Percentiles rank a stretch among this genome's conserved stretches.
Conservation (phyloP, 352 stramenopile genomes). For the Pythium phragmitis region DNA sequence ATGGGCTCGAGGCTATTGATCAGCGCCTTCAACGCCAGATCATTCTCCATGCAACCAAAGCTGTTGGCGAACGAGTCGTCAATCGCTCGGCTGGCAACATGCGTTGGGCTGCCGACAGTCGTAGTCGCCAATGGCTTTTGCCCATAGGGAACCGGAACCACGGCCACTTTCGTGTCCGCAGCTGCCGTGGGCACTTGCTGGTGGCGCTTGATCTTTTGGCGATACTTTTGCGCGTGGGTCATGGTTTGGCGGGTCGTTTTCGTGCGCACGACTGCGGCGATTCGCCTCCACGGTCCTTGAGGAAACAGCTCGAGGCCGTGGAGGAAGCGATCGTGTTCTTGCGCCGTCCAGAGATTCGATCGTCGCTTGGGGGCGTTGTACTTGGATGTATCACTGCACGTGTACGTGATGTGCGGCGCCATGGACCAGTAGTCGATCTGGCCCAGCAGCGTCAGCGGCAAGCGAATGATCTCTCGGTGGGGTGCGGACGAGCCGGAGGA, state of each 20-base stretch:
- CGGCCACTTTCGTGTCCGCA: neutral
- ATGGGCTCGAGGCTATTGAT: slow-evolving; percentile 8
- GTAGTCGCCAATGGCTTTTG: neutral
- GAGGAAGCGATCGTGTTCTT: slow-evolving; percentile 17
- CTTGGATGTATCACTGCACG: neutral
- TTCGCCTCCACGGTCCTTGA: neutral
- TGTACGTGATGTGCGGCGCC: neutral
- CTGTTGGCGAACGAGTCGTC: neutral
- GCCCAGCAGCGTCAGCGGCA: slow-evolving; percentile 2
- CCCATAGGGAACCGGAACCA: no score
- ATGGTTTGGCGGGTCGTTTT: slow-evolving; percentile 53
- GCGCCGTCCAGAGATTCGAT: slow-evolving; percentile 6
- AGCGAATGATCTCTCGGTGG: slow-evolving; percentile 6
- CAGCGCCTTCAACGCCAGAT: neutral
- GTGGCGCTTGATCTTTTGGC: slow-evolving; percentile 24
- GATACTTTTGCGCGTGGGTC: slow-evolving; percentile 62
- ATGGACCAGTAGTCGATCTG: slow-evolving; percentile 11
- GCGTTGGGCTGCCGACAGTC: neutral
- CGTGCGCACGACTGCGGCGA: slow-evolving; percentile 36
- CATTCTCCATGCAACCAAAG: neutral
- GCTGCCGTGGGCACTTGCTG: neutral
- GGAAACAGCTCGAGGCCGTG: slow-evolving; percentile 7
- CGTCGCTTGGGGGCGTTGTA: neutral
- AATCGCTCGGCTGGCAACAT: neutral
- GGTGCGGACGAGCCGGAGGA: neutral